Evolutionary conservation across 1,284 basidiomycete genomes (phyloP).

Genomic region (Cutaneotrichosporon arboriforme): DNA sequence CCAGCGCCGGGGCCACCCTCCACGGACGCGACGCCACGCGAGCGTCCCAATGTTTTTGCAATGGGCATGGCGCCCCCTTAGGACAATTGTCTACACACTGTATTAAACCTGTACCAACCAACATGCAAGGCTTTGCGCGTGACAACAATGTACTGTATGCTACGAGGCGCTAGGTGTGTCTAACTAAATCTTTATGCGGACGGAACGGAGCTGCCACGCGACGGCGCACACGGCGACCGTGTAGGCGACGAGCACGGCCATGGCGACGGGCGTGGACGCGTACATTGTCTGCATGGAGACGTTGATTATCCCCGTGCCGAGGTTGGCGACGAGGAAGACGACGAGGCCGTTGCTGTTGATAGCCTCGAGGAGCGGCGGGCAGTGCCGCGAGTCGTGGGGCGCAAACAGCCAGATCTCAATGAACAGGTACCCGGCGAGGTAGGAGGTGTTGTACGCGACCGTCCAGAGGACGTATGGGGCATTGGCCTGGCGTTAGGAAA

Average conservation of each 20-base stretch:
- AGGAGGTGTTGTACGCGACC: slow-evolving; percentile 79
- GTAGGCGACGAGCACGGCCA: slow-evolving; percentile 65
- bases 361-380: slow-evolving; percentile 66
- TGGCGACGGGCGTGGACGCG: slow-evolving; percentile 49
- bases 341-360: slow-evolving; percentile 75
- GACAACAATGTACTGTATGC: too few species aligned
- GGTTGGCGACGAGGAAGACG: slow-evolving; percentile 80
- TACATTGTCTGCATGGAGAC: slow-evolving; percentile 79
- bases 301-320: slow-evolving; percentile 81
- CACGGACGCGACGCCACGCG: too few species aligned
- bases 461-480: slow-evolving; percentile 85
- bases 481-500: slow-evolving; percentile 66
- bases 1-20: too few species aligned
- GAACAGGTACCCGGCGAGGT: slow-evolving; percentile 73
- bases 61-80: background rate
- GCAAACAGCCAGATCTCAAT: slow-evolving; percentile 59
- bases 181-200: slow-evolving; percentile 15
- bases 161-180: too few species aligned
- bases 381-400: slow-evolving; percentile 19
- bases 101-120: too few species aligned
- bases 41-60: background rate
- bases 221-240: slow-evolving; percentile 56
- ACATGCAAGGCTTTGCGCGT: too few species aligned
- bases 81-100: too few species aligned
- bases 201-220: slow-evolving; percentile 54